phyloP scores from a whole-genome alignment of 805 yeast genomes.

The Vanderwaltozyma yarrowii region DNA sequence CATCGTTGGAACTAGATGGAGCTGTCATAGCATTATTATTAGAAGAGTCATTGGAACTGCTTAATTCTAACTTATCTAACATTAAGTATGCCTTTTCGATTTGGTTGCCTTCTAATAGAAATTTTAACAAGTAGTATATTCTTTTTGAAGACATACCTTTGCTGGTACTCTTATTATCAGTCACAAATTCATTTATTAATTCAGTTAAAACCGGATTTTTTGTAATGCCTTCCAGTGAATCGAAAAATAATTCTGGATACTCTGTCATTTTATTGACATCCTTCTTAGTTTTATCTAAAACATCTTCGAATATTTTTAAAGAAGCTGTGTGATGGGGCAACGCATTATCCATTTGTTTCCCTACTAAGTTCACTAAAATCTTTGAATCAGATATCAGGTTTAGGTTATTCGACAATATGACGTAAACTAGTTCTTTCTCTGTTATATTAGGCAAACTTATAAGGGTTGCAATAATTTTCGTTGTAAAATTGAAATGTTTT shows the following conservation, averaged over 20 bases:
- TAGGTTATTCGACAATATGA: background rate
- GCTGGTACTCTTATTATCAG: background rate
- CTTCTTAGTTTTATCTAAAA: background rate
- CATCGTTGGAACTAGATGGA: background rate
- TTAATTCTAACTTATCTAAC: no score
- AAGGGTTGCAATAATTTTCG: background rate
- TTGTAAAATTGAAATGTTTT: slow-evolving; percentile 4
- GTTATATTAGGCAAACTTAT: background rate
- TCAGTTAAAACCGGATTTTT: background rate
- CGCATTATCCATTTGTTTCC: no score
- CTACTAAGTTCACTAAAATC: no score
- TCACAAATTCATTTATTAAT: background rate
- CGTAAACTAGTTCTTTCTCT: background rate
- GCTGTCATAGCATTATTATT: no score
- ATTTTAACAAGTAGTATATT: no score
- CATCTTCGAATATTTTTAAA: background rate
- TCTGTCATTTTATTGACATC: background rate
- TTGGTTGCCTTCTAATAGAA: no score
- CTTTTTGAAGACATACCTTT: no score
- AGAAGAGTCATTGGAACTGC: no score
- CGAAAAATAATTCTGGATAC: background rate
- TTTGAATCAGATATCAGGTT: no score
- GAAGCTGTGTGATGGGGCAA: no score
- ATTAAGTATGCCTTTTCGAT: no score
- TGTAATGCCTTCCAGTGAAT: background rate